Evolutionary conservation across 1,139 yeast species (phyloP).

Genomic region (Kluyveromyces sp.): DNA sequence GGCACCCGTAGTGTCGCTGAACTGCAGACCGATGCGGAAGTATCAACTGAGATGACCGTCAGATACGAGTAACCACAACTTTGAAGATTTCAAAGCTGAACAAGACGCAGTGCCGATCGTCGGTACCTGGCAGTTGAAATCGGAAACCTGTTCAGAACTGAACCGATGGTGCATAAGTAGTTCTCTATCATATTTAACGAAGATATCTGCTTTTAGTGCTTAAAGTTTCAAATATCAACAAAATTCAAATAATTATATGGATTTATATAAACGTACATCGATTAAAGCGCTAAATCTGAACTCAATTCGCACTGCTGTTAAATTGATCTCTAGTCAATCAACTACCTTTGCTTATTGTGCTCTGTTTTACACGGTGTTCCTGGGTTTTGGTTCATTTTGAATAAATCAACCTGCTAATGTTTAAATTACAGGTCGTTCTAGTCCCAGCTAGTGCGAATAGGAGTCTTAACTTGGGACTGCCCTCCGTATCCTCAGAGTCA

Average conservation of each 20-base stretch:
- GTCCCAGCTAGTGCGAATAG: constrained; percentile 23
- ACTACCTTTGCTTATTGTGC: too few species aligned
- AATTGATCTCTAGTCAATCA: too few species aligned
- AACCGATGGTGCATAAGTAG: too few species aligned
- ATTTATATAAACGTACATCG: not conserved
- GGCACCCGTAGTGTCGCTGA: too few species aligned
- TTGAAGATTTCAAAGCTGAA: too few species aligned
- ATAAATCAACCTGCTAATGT: constrained; percentile 14
- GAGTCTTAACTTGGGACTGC: constrained; percentile 7
- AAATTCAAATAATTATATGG: not conserved
- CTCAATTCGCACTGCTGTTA: too few species aligned
- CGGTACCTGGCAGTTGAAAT: too few species aligned
- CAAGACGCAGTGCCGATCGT: too few species aligned
- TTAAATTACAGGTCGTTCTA: constrained; percentile 25
- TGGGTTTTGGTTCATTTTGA: not conserved
- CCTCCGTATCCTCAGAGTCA: constrained; percentile 4
- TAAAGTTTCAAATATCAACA: not conserved
- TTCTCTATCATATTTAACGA: not conserved
- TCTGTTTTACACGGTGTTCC: not conserved
- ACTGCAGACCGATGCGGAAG: too few species aligned
- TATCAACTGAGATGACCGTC: too few species aligned
- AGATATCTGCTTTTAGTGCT: not conserved
- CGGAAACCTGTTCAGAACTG: too few species aligned
- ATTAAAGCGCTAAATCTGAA: not conserved
- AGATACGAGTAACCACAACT: too few species aligned